A percentile compares a stretch with the other conserved stretches of the same genome.
Conservation (phyloP, 2,329 filamentous ascomycete species). For the Aspergillus sclerotialis region DNA sequence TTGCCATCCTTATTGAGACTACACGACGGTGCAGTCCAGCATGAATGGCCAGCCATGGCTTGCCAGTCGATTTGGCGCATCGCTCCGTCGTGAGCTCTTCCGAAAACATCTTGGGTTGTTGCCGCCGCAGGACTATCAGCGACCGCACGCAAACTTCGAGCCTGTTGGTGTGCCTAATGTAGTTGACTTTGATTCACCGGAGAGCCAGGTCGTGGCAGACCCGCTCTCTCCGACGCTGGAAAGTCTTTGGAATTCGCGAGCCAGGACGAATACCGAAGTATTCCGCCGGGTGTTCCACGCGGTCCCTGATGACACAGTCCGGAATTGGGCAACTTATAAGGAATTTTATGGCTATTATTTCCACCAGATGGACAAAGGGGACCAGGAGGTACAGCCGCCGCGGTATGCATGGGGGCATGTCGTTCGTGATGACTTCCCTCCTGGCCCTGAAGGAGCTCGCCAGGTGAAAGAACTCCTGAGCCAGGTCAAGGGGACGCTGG, state of each 20-base stretch:
- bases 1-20: constrained; percentile 89
- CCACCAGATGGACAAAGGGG: neutral
- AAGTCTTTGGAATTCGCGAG: constrained; percentile 52
- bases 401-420: constrained; percentile 82
- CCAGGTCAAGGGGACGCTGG: constrained; percentile 61
- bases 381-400: constrained; percentile 34
- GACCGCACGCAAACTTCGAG: constrained; percentile 50
- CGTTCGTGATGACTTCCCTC: constrained; percentile 65
- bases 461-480: constrained; percentile 65
- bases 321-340: constrained; percentile 56
- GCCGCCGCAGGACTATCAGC: constrained; percentile 62
- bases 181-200: constrained; percentile 46
- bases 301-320: constrained; percentile 53
- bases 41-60: constrained; percentile 76
- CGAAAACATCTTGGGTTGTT: constrained; percentile 84
- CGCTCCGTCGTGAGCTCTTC: constrained; percentile 76
- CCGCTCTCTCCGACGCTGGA: constrained; percentile 52
- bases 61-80: constrained; percentile 75
- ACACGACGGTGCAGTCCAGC: constrained; percentile 57
- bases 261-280: constrained; percentile 52
- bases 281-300: constrained; percentile 58
- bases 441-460: constrained; percentile 56
- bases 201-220: constrained; percentile 48
- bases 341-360: constrained; percentile 45
- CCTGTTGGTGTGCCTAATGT: constrained; percentile 51